These are phyloP conservation scores for Eimeria sp. DNA, from an alignment of 169 alveolate genomes.

Conservation along the genomic window DNA sequence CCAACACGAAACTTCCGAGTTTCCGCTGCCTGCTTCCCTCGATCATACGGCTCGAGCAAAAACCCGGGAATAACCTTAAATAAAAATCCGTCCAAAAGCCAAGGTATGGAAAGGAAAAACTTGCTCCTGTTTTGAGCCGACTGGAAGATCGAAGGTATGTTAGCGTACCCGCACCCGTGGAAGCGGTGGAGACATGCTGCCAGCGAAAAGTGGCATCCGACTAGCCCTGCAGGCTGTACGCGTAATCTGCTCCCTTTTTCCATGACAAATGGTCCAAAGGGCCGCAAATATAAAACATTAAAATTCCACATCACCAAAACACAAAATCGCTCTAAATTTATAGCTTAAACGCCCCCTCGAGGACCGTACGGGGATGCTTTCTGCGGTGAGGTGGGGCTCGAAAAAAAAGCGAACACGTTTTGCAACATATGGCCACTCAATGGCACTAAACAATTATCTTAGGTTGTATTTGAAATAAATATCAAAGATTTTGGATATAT, in stretches of 20 bases:
- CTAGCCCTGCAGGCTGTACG: neutral
- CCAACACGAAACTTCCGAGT: neutral
- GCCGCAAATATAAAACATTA: neutral
- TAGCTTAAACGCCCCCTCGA: neutral
- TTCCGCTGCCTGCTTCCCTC: neutral
- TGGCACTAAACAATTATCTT: no score
- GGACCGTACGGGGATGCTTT: neutral
- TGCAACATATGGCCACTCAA: no score
- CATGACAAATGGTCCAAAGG: neutral
- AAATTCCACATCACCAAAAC: neutral
- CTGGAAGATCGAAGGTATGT: neutral
- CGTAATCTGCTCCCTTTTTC: neutral
- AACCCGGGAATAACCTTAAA: neutral
- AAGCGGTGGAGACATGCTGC: constrained; percentile 38
- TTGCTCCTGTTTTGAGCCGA: neutral
- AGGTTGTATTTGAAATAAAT: no score
- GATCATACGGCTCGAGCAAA: neutral
- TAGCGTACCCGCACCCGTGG: constrained; percentile 20
- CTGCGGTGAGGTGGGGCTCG: neutral
- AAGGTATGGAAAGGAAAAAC: neutral
- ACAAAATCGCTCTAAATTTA: neutral
- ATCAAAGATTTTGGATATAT: no score
- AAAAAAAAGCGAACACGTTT: no score
- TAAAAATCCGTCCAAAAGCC: neutral
- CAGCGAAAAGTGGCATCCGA: constrained; percentile 7